A percentile compares a stretch with the other conserved stretches of the same genome.
These are phyloP conservation scores for Citropsis articulata DNA, from an alignment of 345 rosid species.

Conservation along the genomic window DNA sequence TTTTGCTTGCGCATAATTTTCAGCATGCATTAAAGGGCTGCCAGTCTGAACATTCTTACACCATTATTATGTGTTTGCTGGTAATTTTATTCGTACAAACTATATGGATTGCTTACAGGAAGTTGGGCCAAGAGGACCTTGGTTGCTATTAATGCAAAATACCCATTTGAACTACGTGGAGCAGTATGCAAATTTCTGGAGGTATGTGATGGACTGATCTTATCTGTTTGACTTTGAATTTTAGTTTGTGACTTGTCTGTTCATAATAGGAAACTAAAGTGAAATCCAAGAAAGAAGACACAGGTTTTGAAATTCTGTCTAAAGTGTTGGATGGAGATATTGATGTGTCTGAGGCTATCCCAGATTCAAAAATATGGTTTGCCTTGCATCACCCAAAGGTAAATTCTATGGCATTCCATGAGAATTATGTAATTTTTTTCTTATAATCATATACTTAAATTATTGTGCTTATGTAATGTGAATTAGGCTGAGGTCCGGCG, in stretches of 20 bases:
- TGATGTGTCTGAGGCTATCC: constrained; percentile 38
- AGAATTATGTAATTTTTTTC: constrained; percentile 8
- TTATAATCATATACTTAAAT: constrained; percentile 3
- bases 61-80: background rate
- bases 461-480: constrained; percentile 19
- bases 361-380: constrained; percentile 84
- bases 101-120: constrained; percentile 41
- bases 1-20: background rate
- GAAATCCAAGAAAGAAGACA: constrained; percentile 48
- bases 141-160: constrained; percentile 54
- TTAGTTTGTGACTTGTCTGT: constrained; percentile 16
- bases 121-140: constrained; percentile 68
- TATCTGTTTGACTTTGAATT: constrained; percentile 6
- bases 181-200: constrained; percentile 59
- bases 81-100: background rate
- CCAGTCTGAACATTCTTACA: background rate
- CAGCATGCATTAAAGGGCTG: background rate
- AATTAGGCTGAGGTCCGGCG: constrained; percentile 73
- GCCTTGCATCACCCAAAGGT: constrained; percentile 90
- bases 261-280: constrained; percentile 44
- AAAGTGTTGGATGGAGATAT: constrained; percentile 56
- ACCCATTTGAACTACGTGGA: constrained; percentile 61
- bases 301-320: constrained; percentile 49
- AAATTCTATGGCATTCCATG: constrained; percentile 14
- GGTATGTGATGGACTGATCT: constrained; percentile 36